Evolutionary conservation across 139 green algal genomes (phyloP).

Genomic region (Choricystis sp.): DNA sequence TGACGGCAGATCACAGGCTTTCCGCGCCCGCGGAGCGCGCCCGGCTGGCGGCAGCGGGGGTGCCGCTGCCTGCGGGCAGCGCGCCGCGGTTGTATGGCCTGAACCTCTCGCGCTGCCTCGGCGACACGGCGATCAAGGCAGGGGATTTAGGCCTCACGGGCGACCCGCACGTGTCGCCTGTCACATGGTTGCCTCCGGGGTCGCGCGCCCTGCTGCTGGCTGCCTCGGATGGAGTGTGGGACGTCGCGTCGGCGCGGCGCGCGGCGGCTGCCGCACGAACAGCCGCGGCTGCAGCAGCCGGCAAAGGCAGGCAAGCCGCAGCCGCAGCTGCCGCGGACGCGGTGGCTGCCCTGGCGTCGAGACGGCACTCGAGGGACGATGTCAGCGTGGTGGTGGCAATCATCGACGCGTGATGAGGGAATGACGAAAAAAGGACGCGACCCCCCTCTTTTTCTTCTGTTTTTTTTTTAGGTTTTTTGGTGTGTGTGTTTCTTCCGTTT

Average conservation of each 20-base stretch:
- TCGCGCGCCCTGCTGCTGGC: constrained; percentile 24
- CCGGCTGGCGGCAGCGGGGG: constrained; percentile 16
- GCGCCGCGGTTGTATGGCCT: constrained; percentile 50
- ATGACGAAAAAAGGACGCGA: too few species aligned
- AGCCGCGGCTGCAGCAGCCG: not conserved
- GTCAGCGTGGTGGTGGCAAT: constrained; percentile 19
- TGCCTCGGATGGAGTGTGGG: constrained; percentile 46
- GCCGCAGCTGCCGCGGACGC: too few species aligned
- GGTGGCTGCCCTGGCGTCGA: constrained; percentile 17
- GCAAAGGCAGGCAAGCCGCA: constrained; percentile 4
- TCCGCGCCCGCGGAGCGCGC: constrained; percentile 28
- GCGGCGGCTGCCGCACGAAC: not conserved
- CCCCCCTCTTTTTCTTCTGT: too few species aligned
- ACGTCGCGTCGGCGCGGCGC: constrained; percentile 14
- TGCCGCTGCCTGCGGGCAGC: not conserved
- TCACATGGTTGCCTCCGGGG: constrained; percentile 15
- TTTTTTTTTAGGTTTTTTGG: too few species aligned
- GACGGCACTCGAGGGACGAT: constrained; percentile 25
- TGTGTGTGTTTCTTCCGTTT: too few species aligned
- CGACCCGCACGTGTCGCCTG: constrained; percentile 24
- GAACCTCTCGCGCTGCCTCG: constrained; percentile 50
- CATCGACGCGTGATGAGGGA: too few species aligned
- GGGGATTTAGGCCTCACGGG: constrained; percentile 41
- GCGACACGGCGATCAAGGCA: constrained; percentile 56
- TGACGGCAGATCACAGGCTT: constrained; percentile 49